phyloP scores from a whole-genome alignment of 768 basidiomycete genomes.

The Coprinellus aureogranulatus region DNA sequence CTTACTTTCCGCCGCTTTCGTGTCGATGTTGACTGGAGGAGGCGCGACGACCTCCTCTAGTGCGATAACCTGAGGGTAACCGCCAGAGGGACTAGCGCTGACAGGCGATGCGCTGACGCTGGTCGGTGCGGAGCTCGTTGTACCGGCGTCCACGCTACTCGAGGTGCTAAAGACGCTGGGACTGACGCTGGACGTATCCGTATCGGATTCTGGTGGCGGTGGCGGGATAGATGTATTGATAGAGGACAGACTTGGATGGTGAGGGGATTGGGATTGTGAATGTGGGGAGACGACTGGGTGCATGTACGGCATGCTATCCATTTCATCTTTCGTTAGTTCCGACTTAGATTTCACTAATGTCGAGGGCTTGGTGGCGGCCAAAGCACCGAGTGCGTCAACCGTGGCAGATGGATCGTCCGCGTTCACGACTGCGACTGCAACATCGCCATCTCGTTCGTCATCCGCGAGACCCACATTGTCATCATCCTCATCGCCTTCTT shows the following conservation, averaged over 20 bases:
- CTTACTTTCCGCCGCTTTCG: background rate
- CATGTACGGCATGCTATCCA: slow-evolving; percentile 47
- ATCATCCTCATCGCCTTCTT: slow-evolving; percentile 18
- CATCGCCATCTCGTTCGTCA: slow-evolving; percentile 7
- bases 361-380: slow-evolving; percentile 11
- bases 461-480: slow-evolving; percentile 17
- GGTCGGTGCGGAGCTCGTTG: background rate
- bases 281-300: slow-evolving; percentile 40
- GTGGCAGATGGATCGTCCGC: too few species aligned
- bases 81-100: background rate
- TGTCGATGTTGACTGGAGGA: too few species aligned
- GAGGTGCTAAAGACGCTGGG: slow-evolving; percentile 3
- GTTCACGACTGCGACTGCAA: slow-evolving; percentile 2
- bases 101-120: slow-evolving; percentile 5
- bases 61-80: slow-evolving; percentile 1
- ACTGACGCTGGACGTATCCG: background rate
- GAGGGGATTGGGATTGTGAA: background rate
- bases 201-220: background rate
- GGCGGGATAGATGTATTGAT: slow-evolving; percentile 5
- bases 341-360: slow-evolving; percentile 19
- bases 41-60: slow-evolving; percentile 10
- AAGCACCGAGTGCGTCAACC: background rate
- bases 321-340: slow-evolving; percentile 20
- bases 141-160: slow-evolving; percentile 7
- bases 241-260: slow-evolving; percentile 5